A percentile compares a stretch with the other conserved stretches of the same genome.
phyloP scores from a whole-genome alignment of 176 grass and related monocot genomes.

The Dactylis glomerata region DNA sequence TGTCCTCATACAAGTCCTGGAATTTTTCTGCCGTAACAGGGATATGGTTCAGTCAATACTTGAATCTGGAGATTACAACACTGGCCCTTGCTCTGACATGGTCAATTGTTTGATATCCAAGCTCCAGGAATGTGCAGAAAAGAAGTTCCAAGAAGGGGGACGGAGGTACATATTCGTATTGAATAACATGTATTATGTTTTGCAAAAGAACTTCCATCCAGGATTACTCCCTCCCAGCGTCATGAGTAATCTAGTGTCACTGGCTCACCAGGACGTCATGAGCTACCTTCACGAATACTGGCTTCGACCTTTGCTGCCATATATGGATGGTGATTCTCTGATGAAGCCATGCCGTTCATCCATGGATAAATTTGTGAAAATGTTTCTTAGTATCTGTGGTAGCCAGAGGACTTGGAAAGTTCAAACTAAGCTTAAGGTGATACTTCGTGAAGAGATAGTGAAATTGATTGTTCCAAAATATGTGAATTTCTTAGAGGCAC shows the following conservation, averaged over 20 bases:
- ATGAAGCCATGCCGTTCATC: background rate
- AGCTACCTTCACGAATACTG: background rate
- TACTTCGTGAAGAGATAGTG: background rate
- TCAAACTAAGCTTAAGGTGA: background rate
- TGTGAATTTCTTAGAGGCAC: background rate
- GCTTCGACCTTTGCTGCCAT: background rate
- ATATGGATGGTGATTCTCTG: background rate
- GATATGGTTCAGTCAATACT: background rate
- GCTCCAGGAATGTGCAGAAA: background rate
- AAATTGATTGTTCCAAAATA: background rate
- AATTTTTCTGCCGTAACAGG: background rate
- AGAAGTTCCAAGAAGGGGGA: background rate
- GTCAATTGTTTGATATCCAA: background rate
- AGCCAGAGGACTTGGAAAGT: background rate
- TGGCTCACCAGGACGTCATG: background rate
- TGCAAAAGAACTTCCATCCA: background rate
- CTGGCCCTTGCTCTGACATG: background rate
- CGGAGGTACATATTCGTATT: background rate
- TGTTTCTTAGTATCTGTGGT: background rate
- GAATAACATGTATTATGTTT: background rate
- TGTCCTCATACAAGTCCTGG: background rate
- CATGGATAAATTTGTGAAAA: background rate
- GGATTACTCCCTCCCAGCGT: background rate
- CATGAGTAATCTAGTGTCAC: background rate
- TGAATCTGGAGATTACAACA: slow-evolving; percentile 2